These are phyloP conservation scores for Phascolomyces articulosus DNA, from an alignment of 371 early-diverging fungal species.

Conservation along the genomic window DNA sequence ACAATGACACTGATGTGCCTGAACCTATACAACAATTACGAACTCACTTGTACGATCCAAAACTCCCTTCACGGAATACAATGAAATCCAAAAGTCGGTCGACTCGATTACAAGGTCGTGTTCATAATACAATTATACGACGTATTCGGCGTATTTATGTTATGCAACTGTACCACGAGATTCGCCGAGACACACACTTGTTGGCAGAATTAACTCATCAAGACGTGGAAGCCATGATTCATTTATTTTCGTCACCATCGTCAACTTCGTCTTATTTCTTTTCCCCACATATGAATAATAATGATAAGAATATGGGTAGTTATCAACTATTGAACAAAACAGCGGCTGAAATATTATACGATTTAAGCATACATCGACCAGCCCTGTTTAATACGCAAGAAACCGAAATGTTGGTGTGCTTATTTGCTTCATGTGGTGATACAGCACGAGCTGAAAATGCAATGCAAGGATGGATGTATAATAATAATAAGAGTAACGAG, in stretches of 20 bases:
- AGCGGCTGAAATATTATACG: constrained; percentile 14
- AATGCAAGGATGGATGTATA: constrained; percentile 8
- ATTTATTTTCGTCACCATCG: constrained; percentile 3
- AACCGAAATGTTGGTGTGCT: constrained; percentile 8
- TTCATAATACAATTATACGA: constrained; percentile 5
- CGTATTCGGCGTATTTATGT: constrained; percentile 9
- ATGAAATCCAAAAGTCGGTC: neutral
- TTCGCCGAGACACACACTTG: constrained; percentile 1
- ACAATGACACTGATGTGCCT: neutral
- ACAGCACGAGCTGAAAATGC: constrained; percentile 21
- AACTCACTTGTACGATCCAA: constrained; percentile 5
- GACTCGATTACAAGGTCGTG: neutral
- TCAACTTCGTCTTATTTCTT: neutral
- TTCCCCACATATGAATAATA: constrained; percentile 8
- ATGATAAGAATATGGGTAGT: no score
- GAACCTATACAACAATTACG: constrained; percentile 4
- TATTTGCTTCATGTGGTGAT: constrained; percentile 14
- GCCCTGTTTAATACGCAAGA: constrained; percentile 5
- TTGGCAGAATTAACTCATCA: constrained; percentile 16
- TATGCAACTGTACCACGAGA: constrained; percentile 5
- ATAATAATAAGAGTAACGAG: constrained; percentile 7
- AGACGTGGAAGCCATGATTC: constrained; percentile 19
- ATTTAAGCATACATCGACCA: constrained; percentile 5
- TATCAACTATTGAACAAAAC: neutral
- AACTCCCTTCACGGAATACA: neutral